phyloP scores from a whole-genome alignment of 495 filamentous ascomycete genomes.

The Penicillium coffeae region DNA sequence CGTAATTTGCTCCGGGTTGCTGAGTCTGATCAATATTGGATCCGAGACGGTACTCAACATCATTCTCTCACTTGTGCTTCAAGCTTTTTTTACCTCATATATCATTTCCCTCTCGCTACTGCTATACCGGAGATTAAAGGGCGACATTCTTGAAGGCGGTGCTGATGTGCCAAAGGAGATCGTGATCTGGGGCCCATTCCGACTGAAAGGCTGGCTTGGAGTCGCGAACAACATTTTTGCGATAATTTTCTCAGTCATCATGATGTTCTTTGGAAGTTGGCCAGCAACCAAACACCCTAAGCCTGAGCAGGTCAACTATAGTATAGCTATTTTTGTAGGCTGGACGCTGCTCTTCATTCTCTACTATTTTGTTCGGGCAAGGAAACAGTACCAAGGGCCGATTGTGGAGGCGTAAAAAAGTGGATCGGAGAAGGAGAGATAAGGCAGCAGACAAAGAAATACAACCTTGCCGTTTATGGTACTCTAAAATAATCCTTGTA shows the following conservation, averaged over 20 bases:
- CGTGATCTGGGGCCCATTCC: background rate
- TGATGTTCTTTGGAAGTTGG: slow-evolving; percentile 1
- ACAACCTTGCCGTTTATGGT: too few relatives aligned
- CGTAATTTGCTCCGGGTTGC: background rate
- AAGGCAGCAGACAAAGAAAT: background rate
- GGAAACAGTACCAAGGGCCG: background rate
- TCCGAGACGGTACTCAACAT: background rate
- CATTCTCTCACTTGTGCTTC: background rate
- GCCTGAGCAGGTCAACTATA: background rate
- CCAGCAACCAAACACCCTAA: background rate
- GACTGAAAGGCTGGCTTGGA: slow-evolving; percentile 1
- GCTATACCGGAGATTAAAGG: background rate
- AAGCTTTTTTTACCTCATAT: background rate
- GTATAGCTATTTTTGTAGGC: background rate
- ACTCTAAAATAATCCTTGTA: background rate
- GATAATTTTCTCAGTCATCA: background rate
- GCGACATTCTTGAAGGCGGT: background rate
- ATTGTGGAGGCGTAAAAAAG: background rate
- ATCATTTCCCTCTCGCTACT: background rate
- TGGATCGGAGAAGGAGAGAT: background rate
- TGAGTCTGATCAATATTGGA: slow-evolving; percentile 1
- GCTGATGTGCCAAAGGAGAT: background rate
- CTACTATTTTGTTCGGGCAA: background rate
- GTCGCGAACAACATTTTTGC: slow-evolving; percentile 1
- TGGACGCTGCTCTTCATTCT: background rate